Percentiles rank a stretch among this genome's conserved stretches.
These are phyloP conservation scores for Verticillium tricorpus DNA, from an alignment of 2,329 filamentous ascomycete species.

Conservation along the genomic window DNA sequence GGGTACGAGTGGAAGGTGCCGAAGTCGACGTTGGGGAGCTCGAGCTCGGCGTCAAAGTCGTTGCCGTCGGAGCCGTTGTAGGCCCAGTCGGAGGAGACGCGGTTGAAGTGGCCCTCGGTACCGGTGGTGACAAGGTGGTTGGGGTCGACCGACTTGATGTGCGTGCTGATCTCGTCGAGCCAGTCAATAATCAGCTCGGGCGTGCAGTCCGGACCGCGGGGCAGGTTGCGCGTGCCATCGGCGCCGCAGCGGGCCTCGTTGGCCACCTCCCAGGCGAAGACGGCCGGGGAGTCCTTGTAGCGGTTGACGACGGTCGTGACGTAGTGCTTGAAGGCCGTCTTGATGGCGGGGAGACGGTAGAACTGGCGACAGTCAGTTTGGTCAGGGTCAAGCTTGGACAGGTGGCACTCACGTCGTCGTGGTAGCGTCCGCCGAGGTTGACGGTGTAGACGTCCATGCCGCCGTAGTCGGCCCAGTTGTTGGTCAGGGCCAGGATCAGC, in stretches of 20 bases:
- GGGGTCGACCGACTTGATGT: slow-evolving; percentile 46
- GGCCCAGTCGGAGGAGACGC: slow-evolving; percentile 33
- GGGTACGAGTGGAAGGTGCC: slow-evolving; percentile 53
- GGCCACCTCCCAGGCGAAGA: slow-evolving; percentile 65
- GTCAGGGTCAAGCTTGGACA: background rate
- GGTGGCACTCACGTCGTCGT: slow-evolving; percentile 35
- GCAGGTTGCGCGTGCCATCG: slow-evolving; percentile 39
- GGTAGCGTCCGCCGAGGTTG: slow-evolving; percentile 42
- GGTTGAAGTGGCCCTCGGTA: slow-evolving; percentile 55
- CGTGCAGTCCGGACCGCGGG: slow-evolving; percentile 31
- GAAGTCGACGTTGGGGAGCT: slow-evolving; percentile 46
- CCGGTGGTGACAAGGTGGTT: slow-evolving; percentile 52
- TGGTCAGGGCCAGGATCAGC: slow-evolving; percentile 49
- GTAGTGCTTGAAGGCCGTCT: slow-evolving; percentile 51
- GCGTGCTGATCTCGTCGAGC: slow-evolving; percentile 50
- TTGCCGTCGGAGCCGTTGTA: slow-evolving; percentile 46
- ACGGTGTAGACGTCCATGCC: slow-evolving; percentile 55
- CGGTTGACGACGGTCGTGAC: slow-evolving; percentile 54
- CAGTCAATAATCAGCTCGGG: slow-evolving; percentile 39
- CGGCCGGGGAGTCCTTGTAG: slow-evolving; percentile 52
- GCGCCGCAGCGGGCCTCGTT: slow-evolving; percentile 55
- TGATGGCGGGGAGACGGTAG: slow-evolving; percentile 45
- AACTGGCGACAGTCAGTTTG: slow-evolving; percentile 26
- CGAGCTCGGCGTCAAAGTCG: slow-evolving; percentile 47
- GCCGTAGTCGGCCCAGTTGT: slow-evolving; percentile 57